These are phyloP conservation scores for Sherardia arvensis DNA, from an alignment of 257 asterid genomes.

Conservation along the genomic window DNA sequence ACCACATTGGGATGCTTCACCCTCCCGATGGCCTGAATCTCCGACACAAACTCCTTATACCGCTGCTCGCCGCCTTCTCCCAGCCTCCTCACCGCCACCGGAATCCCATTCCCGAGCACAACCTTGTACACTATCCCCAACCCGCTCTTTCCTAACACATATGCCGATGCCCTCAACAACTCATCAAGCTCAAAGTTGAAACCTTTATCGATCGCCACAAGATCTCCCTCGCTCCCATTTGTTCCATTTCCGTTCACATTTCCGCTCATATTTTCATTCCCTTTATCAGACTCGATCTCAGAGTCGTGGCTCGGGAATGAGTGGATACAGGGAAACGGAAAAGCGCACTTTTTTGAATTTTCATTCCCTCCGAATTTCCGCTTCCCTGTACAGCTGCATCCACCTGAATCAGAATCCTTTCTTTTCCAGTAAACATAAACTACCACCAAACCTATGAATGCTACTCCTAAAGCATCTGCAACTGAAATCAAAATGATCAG, in stretches of 20 bases:
- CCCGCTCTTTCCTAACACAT: conserved; percentile 93
- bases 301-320: conserved; percentile 50
- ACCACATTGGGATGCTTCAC: conserved; percentile 85
- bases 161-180: conserved; percentile 92
- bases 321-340: conserved; percentile 42
- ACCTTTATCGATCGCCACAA: conserved; percentile 91
- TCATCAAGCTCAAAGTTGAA: conserved; percentile 82
- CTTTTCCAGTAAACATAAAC: conserved; percentile 76
- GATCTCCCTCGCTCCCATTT: conserved; percentile 74
- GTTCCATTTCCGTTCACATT: conserved; percentile 43
- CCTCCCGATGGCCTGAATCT: conserved; percentile 84
- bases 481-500: conserved; percentile 59
- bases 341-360: conserved; percentile 26
- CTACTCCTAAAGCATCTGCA: conserved; percentile 76
- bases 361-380: conserved; percentile 75
- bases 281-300: conserved; percentile 76
- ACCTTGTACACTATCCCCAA: conserved; percentile 93
- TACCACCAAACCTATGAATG: conserved; percentile 62
- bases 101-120: conserved; percentile 83
- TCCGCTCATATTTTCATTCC: conserved; percentile 34
- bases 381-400: conserved; percentile 84
- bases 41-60: conserved; percentile 82
- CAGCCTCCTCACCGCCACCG: conserved; percentile 87
- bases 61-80: conserved; percentile 96
- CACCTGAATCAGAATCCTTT: conserved; percentile 78